Conservation (phyloP, 768 basidiomycete species). For the Paxillus involutus region DNA sequence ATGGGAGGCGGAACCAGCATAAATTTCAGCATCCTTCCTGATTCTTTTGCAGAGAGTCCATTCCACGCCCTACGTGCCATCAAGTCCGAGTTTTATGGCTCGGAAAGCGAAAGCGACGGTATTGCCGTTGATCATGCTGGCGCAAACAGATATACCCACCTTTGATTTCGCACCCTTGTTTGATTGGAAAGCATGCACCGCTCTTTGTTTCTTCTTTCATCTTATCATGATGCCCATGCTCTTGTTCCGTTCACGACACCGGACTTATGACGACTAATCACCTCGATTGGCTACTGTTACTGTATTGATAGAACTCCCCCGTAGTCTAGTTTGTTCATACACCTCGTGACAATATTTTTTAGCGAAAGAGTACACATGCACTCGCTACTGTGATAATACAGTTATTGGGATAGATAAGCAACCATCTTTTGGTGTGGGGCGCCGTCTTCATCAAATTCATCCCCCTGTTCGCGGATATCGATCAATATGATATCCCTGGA, state of each 20-base stretch:
- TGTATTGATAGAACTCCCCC: slow-evolving; percentile 42
- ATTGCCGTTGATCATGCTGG: slow-evolving; percentile 49
- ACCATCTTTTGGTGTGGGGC: slow-evolving; percentile 88
- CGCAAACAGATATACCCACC: slow-evolving; percentile 36
- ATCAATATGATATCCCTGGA: slow-evolving; percentile 11
- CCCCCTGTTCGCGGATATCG: slow-evolving; percentile 47
- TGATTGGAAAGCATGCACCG: slow-evolving; percentile 13
- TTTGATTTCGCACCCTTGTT: slow-evolving; percentile 20
- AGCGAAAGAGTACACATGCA: slow-evolving; percentile 22
- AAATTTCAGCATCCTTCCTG: slow-evolving; percentile 80
- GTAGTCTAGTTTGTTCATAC: slow-evolving; percentile 35
- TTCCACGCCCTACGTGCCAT: slow-evolving; percentile 44
- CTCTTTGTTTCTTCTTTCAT: slow-evolving; percentile 14
- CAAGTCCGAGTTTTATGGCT: slow-evolving; percentile 60
- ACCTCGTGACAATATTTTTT: slow-evolving; percentile 17
- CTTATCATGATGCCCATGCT: slow-evolving; percentile 11
- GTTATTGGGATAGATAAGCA: slow-evolving; percentile 46
- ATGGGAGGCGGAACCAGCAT: slow-evolving; percentile 68
- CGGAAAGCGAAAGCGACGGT: slow-evolving; percentile 71
- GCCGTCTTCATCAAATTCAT: slow-evolving; percentile 79
- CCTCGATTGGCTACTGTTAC: slow-evolving; percentile 19
- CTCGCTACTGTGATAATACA: slow-evolving; percentile 24
- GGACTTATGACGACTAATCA: slow-evolving; percentile 22
- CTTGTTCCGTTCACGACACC: slow-evolving; percentile 28
- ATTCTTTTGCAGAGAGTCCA: slow-evolving; percentile 53